Base-by-base conservation (phyloP, 495 filamentous ascomycete genomes). In the Tuber indicum region DNA sequence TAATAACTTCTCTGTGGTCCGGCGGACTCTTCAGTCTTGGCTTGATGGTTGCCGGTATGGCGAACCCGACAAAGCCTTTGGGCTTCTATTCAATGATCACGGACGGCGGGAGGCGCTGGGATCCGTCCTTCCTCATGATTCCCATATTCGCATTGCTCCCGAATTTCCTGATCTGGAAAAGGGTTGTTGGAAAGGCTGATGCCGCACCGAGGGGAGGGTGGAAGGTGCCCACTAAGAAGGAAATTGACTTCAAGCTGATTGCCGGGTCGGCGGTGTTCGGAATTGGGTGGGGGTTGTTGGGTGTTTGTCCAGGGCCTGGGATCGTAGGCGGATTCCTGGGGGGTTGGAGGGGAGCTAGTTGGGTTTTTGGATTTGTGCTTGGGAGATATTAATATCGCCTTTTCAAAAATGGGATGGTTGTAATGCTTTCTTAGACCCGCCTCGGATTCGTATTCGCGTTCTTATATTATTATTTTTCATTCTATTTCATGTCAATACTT, bases 251-350 rank as follows among this genome's bases (percentile, higher is more conserved):
- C 85, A 86, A 84, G n/a, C 88, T 91, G 74, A 78, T 90, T 8
- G 79, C 83, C 3, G 89, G 89, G 32, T 85, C 87, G 17, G 84
- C 82, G 41, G 82, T 85, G 1, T 91, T 90, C 80, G 89, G 89
- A 0, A 71, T 90, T 23, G 87, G 85, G 0, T 91, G 88, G 88
- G 89, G 89, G 8, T 76, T 89, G 72, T 82, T 81, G 44, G 89
- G 89, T 1, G 85, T 88, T 3, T 91, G 89, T 77, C 89, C 89
- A 0, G 89, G 89, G 0, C 87, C 89, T 12, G 88, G 86, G 2
- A 81, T 88, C 16, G 76, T 90, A 79, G 85, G 87, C 36, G 75
- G 86, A 8, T 81, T 87, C 10, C 72, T 86, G 16, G 87, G 88
- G 76, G 89, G 89, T 1, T 81, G 80, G 12, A 88, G 87, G 86